Evolutionary conservation across 2,329 filamentous ascomycete species (phyloP).

Genomic region (Penicillium sp.): DNA sequence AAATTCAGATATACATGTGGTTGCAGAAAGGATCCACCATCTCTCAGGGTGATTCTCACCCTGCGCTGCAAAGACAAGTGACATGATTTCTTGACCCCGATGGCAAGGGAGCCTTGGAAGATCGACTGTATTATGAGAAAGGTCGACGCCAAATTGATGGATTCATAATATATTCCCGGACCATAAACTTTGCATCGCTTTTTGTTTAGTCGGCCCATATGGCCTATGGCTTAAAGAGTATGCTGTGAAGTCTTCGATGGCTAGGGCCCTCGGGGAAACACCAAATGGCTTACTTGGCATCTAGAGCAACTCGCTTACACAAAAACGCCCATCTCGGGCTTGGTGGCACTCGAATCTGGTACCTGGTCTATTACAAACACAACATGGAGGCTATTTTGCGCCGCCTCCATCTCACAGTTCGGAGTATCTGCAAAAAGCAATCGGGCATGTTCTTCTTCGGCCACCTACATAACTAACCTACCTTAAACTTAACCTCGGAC

Average conservation of each 20-base stretch:
- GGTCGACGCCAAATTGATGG: neutral
- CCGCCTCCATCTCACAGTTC: neutral
- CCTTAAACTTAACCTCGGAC: neutral
- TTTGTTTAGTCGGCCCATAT: neutral
- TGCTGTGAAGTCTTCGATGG: neutral
- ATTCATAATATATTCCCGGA: neutral
- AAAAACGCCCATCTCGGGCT: neutral
- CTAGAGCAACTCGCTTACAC: neutral
- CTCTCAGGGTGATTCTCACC: too few species aligned
- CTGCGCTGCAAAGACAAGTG: too few species aligned
- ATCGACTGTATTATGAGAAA: neutral
- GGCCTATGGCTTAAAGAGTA: neutral
- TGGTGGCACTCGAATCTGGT: neutral
- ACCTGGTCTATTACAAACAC: neutral
- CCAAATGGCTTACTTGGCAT: neutral
- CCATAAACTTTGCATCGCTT: neutral
- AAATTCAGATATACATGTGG: too few species aligned
- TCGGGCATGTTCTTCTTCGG: neutral
- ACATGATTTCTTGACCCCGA: neutral
- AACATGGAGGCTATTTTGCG: neutral
- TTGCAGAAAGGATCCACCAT: too few species aligned
- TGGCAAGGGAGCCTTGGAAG: neutral
- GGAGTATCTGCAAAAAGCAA: neutral
- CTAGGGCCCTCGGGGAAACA: neutral
- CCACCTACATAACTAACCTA: neutral